These are phyloP conservation scores for Trichophyton simii DNA, from an alignment of 2,329 filamentous ascomycete genomes.

Conservation along the genomic window DNA sequence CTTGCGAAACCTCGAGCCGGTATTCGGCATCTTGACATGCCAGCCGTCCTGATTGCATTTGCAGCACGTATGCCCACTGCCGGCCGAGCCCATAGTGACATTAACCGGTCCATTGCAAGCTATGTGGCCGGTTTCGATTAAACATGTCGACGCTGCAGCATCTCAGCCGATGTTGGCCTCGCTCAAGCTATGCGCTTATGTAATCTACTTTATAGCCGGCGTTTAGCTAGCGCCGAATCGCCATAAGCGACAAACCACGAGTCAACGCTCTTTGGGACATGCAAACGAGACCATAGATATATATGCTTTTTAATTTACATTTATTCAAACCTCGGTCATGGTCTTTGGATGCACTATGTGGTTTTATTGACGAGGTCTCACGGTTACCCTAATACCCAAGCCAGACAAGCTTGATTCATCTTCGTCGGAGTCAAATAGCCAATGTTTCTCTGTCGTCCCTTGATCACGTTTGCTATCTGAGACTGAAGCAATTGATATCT, in stretches of 20 bases:
- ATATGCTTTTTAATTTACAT: too few relatives aligned
- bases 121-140: neutral
- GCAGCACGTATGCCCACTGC: neutral
- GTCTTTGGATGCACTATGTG: too few relatives aligned
- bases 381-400: too few relatives aligned
- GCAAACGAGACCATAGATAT: too few relatives aligned
- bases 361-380: too few relatives aligned
- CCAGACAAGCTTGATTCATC: neutral
- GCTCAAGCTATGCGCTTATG: neutral
- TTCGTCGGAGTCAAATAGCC: constrained; percentile 8
- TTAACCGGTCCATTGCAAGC: neutral
- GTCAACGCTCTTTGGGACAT: too few relatives aligned
- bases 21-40: neutral
- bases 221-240: neutral
- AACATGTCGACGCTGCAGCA: neutral
- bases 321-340: too few relatives aligned
- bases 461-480: neutral
- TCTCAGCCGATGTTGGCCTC: neutral
- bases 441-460: constrained; percentile 8
- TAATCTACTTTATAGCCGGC: neutral
- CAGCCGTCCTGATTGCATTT: neutral
- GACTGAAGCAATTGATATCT: neutral
- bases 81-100: neutral
- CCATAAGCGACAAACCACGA: neutral
- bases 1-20: constrained; percentile 7